Evolutionary conservation across 1,284 basidiomycete species (phyloP).

Genomic region (Ceratobasidium sp.): DNA sequence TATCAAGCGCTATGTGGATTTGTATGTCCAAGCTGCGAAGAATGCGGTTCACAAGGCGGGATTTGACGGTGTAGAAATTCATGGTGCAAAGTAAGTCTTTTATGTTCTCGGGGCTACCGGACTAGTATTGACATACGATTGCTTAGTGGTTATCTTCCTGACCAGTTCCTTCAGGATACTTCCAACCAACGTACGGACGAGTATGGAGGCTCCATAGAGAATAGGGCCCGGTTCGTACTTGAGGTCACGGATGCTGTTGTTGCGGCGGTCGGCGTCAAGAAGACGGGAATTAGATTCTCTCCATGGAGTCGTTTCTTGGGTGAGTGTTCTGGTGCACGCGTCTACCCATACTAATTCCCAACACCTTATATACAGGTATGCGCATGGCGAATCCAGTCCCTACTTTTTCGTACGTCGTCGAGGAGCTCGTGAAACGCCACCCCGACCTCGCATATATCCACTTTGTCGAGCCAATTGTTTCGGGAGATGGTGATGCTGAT

Average conservation of each 20-base stretch:
- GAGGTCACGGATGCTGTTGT: slow-evolving; percentile 57
- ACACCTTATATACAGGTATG: slow-evolving; percentile 54
- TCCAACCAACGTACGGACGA: slow-evolving; percentile 62
- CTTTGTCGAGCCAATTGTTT: slow-evolving; percentile 63
- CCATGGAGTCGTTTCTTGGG: slow-evolving; percentile 57
- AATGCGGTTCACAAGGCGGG: slow-evolving; percentile 61
- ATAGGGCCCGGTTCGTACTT: slow-evolving; percentile 60
- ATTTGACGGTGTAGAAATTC: slow-evolving; percentile 64
- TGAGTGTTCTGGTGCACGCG: neutral
- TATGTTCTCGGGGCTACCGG: neutral
- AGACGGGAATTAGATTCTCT: slow-evolving; percentile 58
- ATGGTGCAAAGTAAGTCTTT: slow-evolving; percentile 53
- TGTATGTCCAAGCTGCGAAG: slow-evolving; percentile 58
- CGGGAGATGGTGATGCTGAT: slow-evolving; percentile 50
- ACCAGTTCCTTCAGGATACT: slow-evolving; percentile 60
- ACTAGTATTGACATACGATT: neutral
- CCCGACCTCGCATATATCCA: slow-evolving; percentile 71
- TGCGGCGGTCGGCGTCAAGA: slow-evolving; percentile 58
- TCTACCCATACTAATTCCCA: neutral
- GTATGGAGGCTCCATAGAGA: slow-evolving; percentile 62
- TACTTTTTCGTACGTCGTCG: slow-evolving; percentile 60
- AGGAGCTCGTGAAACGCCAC: slow-evolving; percentile 56
- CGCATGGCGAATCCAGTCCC: slow-evolving; percentile 62
- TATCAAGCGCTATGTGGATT: slow-evolving; percentile 54
- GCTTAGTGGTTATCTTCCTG: slow-evolving; percentile 55